Base-by-base conservation (phyloP, 2,329 filamentous ascomycete genomes). In the Pseudogymnoascus sp. region DNA sequence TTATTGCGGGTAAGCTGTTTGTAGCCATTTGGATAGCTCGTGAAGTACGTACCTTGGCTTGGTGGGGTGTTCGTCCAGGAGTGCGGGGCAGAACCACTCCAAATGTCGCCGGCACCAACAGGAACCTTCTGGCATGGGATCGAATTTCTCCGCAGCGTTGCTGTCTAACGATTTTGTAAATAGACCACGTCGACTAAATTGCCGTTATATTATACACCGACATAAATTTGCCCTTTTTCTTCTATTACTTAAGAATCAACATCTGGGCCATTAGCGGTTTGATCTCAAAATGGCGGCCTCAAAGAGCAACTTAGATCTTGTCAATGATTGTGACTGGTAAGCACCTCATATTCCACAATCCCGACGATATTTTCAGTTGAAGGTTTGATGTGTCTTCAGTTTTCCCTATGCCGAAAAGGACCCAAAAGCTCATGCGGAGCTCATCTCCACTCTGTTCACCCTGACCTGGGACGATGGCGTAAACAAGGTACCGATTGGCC, bases 361-460 rank as follows among this genome's bases (percentile, higher is more conserved):
- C 34, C 14, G 14, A 34, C 6, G n/a, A 38, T 12, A 59, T 53
- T 16, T 38, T 59, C 40, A 38, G 36, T 34, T 56, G 36, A 36
- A 14, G 59, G 37, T 18, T 59, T 59, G 18, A 56, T 56, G 28
- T 34, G 14, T 14, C 56, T 25, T 60, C 70, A 93, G 90, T 71
- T 96, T 96, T 71, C 92, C 92, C 1, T 91, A 96, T 76, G 81
- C 83, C 63, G 81, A 88, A 63, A 80, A 79, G 62, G 78, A 87
- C 67, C 81, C 84, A 8, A 73, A 81, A 64, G 78, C 78, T 60
- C 85, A 88, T 74, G 76, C 81, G 50, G 74, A 78, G 46, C 76
- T 83, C 66, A 75, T 84, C 64, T 82, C 86, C 70, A 80, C 79
- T 25, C 81, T 96, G 66, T 90, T 87, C 72, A 86, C 90, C 14